Base-by-base conservation (phyloP, 2,329 filamentous ascomycete genomes). In the Raffaelea ambrosiae region DNA sequence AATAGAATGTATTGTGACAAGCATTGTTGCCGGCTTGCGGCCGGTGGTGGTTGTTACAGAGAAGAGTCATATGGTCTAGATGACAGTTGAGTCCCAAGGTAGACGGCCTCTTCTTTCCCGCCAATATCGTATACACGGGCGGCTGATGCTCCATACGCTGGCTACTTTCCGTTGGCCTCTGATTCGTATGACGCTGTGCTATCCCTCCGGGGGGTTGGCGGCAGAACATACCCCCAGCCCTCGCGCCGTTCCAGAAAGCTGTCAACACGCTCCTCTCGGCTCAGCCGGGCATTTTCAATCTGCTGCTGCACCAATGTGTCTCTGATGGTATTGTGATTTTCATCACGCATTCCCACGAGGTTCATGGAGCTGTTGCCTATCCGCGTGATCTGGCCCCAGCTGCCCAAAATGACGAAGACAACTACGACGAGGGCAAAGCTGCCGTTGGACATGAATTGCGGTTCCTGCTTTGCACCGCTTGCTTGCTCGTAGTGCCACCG, bases 161-260 rank as follows among this genome's bases (percentile, higher is more conserved):
- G 26, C 26, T n/a, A n/a, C n/a, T n/a, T n/a, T n/a, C n/a, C n/a
- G n/a, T n/a, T n/a, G n/a, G n/a, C 26, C 26, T 29, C 26, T 29
- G 7, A 29, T 29, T 13, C 26, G 26, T 29, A 38, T 38, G 7
- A 38, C 10, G 10, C 13, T 41, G 39, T 41, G 20, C 9, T 5
- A 5, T 7, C 18, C 19, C 39, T 4, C 26, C 23, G 3, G n/a
- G 43, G 18, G 19, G 36, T 20, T 20, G 43, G 18, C 19, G 50
- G 41, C 31, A 48, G 39, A 14, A 51, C 57, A 42, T 59, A 56
- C 1, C 48, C 58, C 62, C 61, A 66, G 33, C 58, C 56, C 55
- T 93, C 85, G 54, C 88, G 74, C 50, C 86, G 79, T 58, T 80
- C 79, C 50, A 97, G 55, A 59, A 97, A 97, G 47, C 70, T 80